Evolutionary conservation across 768 basidiomycete genomes (phyloP).

Genomic region (Termitomyces sp.): DNA sequence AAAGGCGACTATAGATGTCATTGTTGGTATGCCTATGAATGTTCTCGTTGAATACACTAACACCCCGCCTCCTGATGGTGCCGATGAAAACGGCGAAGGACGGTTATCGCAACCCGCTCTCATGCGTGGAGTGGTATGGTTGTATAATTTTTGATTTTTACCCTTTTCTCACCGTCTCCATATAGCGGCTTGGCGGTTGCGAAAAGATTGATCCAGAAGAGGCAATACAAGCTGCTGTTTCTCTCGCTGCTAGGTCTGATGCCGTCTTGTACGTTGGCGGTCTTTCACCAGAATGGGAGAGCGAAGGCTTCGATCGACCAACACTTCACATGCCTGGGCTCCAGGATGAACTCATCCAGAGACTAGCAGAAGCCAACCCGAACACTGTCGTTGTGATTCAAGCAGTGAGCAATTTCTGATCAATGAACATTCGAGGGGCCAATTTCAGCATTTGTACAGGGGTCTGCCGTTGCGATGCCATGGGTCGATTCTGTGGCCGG

Average conservation of each 20-base stretch:
- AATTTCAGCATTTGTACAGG: slow-evolving; percentile 30
- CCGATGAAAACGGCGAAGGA: slow-evolving; percentile 37
- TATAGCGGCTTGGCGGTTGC: slow-evolving; percentile 62
- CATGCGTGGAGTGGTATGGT: slow-evolving; percentile 63
- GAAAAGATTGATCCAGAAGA: slow-evolving; percentile 55
- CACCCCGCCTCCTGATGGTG: slow-evolving; percentile 43
- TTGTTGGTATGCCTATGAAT: slow-evolving; percentile 42
- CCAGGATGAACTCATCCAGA: slow-evolving; percentile 55
- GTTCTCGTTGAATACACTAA: slow-evolving; percentile 67
- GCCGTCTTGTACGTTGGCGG: slow-evolving; percentile 58
- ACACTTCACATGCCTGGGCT: slow-evolving; percentile 54
- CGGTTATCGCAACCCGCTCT: slow-evolving; percentile 57
- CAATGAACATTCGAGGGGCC: background rate
- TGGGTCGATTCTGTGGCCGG: slow-evolving; percentile 56
- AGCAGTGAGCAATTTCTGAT: slow-evolving; percentile 35
- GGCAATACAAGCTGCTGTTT: slow-evolving; percentile 54
- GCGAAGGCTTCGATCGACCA: slow-evolving; percentile 70
- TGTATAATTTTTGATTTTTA: background rate
- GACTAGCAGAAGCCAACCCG: slow-evolving; percentile 49
- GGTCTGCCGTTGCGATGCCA: slow-evolving; percentile 72
- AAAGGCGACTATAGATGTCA: slow-evolving; percentile 44
- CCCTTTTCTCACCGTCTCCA: background rate
- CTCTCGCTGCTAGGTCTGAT: slow-evolving; percentile 49
- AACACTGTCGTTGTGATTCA: slow-evolving; percentile 61
- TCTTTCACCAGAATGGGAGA: slow-evolving; percentile 70